A percentile compares a stretch with the other conserved stretches of the same genome.
These are phyloP conservation scores for Ophiosphaerella narmari DNA, from an alignment of 2,329 filamentous ascomycete species.

Conservation along the genomic window DNA sequence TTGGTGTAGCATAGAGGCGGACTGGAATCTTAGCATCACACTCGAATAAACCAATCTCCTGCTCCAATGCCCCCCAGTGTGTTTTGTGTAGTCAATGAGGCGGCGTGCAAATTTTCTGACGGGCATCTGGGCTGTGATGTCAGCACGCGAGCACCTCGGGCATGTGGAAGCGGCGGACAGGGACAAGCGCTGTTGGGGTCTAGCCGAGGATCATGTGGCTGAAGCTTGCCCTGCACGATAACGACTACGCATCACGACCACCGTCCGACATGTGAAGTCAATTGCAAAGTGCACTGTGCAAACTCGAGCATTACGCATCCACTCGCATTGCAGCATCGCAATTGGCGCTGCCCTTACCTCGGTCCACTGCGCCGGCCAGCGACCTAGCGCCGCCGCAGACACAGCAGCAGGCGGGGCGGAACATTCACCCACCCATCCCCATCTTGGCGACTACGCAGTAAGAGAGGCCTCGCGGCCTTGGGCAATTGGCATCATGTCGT, in stretches of 20 bases:
- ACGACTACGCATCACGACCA: too few relatives aligned
- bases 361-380: slow-evolving; percentile 28
- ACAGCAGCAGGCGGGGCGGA: slow-evolving; percentile 29
- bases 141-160: slow-evolving; percentile 31
- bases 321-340: too few relatives aligned
- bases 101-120: slow-evolving; percentile 28
- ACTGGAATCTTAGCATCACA: slow-evolving; percentile 41
- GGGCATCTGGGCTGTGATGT: slow-evolving; percentile 7
- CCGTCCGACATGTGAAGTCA: neutral
- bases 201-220: slow-evolving; percentile 29
- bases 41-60: slow-evolving; percentile 45
- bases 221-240: slow-evolving; percentile 13
- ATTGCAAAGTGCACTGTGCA: neutral
- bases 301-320: too few relatives aligned
- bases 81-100: slow-evolving; percentile 15
- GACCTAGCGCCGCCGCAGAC: slow-evolving; percentile 33
- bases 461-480: slow-evolving; percentile 43
- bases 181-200: slow-evolving; percentile 7
- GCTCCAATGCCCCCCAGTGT: slow-evolving; percentile 13
- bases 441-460: slow-evolving; percentile 39
- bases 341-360: slow-evolving; percentile 24
- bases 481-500: slow-evolving; percentile 71
- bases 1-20: slow-evolving; percentile 41
- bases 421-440: slow-evolving; percentile 29
- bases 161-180: slow-evolving; percentile 23